These are phyloP conservation scores for Scheffersomyces titani DNA, from an alignment of 1,139 yeast species.

Conservation along the genomic window DNA sequence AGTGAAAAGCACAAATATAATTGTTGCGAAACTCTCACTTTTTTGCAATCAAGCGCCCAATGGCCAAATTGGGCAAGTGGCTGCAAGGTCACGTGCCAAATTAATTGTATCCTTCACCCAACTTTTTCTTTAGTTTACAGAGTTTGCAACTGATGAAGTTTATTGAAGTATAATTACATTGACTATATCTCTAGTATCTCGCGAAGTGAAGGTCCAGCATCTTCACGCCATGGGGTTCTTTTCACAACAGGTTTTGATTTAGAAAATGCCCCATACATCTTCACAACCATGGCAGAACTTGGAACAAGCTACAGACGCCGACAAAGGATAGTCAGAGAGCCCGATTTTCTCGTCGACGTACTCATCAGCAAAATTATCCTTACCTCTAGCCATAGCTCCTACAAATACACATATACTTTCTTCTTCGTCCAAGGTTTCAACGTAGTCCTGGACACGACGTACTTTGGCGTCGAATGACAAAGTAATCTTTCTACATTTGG, in stretches of 20 bases:
- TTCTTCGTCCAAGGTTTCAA: slow-evolving; percentile 74
- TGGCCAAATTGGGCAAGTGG: neutral
- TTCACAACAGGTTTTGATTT: slow-evolving; percentile 5
- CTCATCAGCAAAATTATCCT: slow-evolving; percentile 96
- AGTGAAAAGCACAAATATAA: neutral
- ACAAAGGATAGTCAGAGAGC: slow-evolving; percentile 89
- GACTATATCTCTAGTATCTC: neutral
- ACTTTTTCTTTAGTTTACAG: neutral
- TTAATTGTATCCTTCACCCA: neutral
- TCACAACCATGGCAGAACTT: slow-evolving; percentile 98
- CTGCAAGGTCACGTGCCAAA: neutral
- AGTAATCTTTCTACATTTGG: slow-evolving; percentile 91
- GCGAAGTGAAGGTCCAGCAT: neutral
- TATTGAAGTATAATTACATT: neutral
- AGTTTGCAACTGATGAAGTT: neutral
- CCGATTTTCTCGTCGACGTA: slow-evolving; percentile 96
- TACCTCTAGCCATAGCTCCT: slow-evolving; percentile 99
- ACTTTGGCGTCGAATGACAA: slow-evolving; percentile 93
- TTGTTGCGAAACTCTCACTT: neutral
- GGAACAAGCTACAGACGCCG: slow-evolving; percentile 97
- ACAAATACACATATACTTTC: slow-evolving; percentile 97
- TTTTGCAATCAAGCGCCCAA: neutral
- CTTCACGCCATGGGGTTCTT: neutral
- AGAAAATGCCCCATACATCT: slow-evolving; percentile 88
- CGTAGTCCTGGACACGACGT: slow-evolving; percentile 85